Evolutionary conservation across 2,329 filamentous ascomycete species (phyloP), one percentile per base, ranked within the genome.

Genomic region (Neurospora sp.): DNA sequence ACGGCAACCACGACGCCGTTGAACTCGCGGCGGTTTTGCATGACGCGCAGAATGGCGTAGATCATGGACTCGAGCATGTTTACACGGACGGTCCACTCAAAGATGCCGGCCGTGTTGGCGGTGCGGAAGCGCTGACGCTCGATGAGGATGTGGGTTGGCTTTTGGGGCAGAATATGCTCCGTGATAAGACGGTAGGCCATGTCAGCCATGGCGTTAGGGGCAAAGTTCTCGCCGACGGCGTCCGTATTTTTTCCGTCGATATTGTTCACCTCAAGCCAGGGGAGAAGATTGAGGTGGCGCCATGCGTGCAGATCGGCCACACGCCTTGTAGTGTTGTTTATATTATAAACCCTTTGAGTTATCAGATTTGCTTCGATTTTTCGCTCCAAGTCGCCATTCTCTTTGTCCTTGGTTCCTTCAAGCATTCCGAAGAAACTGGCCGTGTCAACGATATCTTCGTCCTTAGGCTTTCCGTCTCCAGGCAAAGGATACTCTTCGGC

Each of bases 41-140:
- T 76, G 0, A 89, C 86, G 67, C 85, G 82, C 43, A 95, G 78
- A 12, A 89, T 84, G 8, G 90, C 90, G 82, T 93, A 91, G 0
- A 96, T 80, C 88, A 96, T 96, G 4, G 88, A 88, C 78, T 96
- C 92, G 28, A 96, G 85, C 75, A 91, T 89, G 74, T 95, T 95
- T 8, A 96, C 92, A 1, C 92, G 84, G 52, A 96, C 78, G 3
- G 92, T 95, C 92, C 92, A 96, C 79, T 96, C 92, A 71, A 89
- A 87, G 1, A 96, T 88, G 0, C 88, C 85, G 0, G 86, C 81
- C 0, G 81, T 84, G 8, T 90, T 87, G n/a, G 84, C 85, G 2
- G 88, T 89, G 2, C 92, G 88, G 75, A 83, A 87, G 4, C 86
- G 84, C 75, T 88, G 86, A 19, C 83, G 82, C 77, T 88, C 86